Evolutionary conservation across 176 grass and related monocot genomes (phyloP), one percentile per base, ranked within the genome.

Genomic region (sorghum (Sorghum bicolor)): DNA sequence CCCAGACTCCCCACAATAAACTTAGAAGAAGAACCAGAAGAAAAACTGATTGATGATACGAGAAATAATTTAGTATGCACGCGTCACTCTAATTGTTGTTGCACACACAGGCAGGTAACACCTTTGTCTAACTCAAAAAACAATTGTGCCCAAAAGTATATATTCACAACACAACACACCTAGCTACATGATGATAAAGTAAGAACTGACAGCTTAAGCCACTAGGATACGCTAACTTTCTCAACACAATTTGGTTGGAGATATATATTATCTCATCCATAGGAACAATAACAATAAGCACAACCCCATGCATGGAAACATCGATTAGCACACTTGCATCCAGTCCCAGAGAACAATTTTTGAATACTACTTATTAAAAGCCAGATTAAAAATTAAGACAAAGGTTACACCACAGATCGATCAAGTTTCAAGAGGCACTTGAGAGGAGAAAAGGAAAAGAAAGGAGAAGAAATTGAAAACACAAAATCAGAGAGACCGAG

Each of bases 121-220:
- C 58, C 64, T 92, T 89, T 83, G 83, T 76, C 86, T 84, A 80
- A 80, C 73, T 74, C 28, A 86, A 91, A 80, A 81, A 91, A 66
- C 34, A 88, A 74, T 83, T 76, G 60, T 80, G 38, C 25, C 48
- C 50, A 84, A 84, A 90, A 41, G 80, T 63, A 70, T 67, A 38
- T 47, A 52, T 28, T 60, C 55, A 60, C n/a, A 58, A 22, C 77
- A 41, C 57, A 82, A 67, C 67, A 66, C 64, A 67, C 10, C 26
- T 74, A 50, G 61, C 72, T 74, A 50, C 26, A 77, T 70, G 62
- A 85, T 64, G 60, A 87, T 91, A 83, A 97, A 80, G 66, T 81
- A 90, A 62, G 84, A 94, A 88, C 81, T 82, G 87, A 84, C 80
- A 91, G 80, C 80, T 83, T 90, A 90, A 70, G 25, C 85, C 70